Evolutionary conservation across 2,329 filamentous ascomycete species (phyloP).

Genomic region (Lachnellula subtilissima): DNA sequence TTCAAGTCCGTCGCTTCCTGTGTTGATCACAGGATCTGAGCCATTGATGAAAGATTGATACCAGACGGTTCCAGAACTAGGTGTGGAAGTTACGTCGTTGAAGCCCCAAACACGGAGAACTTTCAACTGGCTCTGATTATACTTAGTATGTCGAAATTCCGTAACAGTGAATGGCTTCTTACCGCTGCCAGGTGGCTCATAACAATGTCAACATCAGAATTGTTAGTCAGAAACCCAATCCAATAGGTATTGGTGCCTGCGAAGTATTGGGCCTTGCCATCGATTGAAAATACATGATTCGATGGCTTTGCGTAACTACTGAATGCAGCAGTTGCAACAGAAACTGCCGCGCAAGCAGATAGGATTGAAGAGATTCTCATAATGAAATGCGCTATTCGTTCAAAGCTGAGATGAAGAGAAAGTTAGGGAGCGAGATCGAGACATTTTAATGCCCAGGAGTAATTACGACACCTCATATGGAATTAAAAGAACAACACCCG

Average conservation of each 20-base stretch:
- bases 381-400: background rate
- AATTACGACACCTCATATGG: background rate
- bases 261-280: constrained; percentile 44
- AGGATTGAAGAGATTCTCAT: constrained; percentile 10
- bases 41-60: constrained; percentile 40
- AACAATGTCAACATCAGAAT: constrained; percentile 50
- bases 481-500: background rate
- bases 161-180: background rate
- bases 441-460: background rate
- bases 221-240: constrained; percentile 48
- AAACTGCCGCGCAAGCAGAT: constrained; percentile 2
- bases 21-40: constrained; percentile 55
- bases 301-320: constrained; percentile 20
- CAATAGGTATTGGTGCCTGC: constrained; percentile 54
- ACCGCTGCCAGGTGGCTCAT: constrained; percentile 41
- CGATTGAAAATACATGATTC: constrained; percentile 37
- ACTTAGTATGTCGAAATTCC: background rate
- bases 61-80: constrained; percentile 38
- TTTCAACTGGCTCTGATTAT: constrained; percentile 45
- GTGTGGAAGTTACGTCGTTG: constrained; percentile 47
- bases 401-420: background rate
- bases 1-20: constrained; percentile 56
- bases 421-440: background rate
- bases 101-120: constrained; percentile 61
- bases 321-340: constrained; percentile 6